Percentiles rank a stretch among this genome's conserved stretches.
These are phyloP conservation scores for Wickerhamomyces hampshirensis DNA, from an alignment of 805 yeast genomes.

Conservation along the genomic window DNA sequence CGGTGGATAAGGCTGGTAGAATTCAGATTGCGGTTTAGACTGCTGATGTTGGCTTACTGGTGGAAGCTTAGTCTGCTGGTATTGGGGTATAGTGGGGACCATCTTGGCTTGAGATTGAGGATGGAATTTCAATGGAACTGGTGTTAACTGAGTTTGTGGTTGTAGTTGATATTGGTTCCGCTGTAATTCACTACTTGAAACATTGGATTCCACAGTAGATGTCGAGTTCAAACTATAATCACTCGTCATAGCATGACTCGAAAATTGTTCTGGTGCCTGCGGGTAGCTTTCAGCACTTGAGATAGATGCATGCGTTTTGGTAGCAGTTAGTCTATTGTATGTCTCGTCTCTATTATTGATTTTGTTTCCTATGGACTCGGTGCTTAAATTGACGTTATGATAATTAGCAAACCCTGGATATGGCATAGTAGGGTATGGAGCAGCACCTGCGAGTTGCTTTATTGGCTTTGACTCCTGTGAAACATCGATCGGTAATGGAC, in stretches of 20 bases:
- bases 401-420: conserved; percentile 12
- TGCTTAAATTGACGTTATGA: conserved; percentile 10
- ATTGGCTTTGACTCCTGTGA: too few relatives aligned
- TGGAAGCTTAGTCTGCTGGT: neutral
- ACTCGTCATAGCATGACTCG: conserved; percentile 1
- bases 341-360: conserved; percentile 11
- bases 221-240: neutral
- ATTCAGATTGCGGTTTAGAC: conserved; percentile 2
- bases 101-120: conserved; percentile 1
- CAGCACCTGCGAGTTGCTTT: neutral
- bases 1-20: neutral
- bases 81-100: neutral
- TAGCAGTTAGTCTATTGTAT: conserved; percentile 3
- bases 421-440: conserved; percentile 16
- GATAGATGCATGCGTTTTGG: neutral
- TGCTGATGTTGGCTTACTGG: neutral
- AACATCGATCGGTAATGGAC: neutral
- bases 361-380: conserved; percentile 13
- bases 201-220: conserved; percentile 1
- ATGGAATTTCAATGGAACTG: conserved; percentile 1
- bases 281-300: neutral
- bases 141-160: too few relatives aligned
- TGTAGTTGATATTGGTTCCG: too few relatives aligned
- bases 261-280: conserved; percentile 3
- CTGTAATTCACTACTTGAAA: conserved; percentile 2